These are phyloP conservation scores for Cystobasidium sp. DNA, from an alignment of 1,284 basidiomycete genomes.

Conservation along the genomic window DNA sequence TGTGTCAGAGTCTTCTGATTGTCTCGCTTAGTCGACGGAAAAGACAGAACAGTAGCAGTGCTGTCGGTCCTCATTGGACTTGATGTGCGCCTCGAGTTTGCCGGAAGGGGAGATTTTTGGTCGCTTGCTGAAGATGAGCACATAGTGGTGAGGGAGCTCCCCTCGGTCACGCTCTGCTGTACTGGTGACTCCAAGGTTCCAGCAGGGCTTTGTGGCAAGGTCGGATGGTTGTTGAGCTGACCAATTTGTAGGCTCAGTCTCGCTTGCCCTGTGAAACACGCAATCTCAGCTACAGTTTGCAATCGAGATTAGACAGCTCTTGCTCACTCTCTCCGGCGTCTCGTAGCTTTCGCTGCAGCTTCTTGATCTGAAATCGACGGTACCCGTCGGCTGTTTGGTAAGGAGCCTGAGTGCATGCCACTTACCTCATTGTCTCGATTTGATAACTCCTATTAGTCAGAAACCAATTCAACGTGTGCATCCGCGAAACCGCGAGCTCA, in stretches of 20 bases:
- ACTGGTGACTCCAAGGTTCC: too few relatives aligned
- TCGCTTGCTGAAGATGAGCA: too few relatives aligned
- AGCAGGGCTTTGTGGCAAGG: slow-evolving; percentile 1
- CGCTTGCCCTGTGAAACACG: slow-evolving; percentile 1
- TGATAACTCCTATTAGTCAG: slow-evolving; percentile 2
- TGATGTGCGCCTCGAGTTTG: too few relatives aligned
- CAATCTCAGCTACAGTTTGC: background rate
- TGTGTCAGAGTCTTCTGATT: background rate
- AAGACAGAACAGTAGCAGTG: too few relatives aligned
- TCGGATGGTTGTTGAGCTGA: slow-evolving; percentile 12
- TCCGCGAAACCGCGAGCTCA: background rate
- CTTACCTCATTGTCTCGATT: slow-evolving; percentile 15
- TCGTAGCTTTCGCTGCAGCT: slow-evolving; percentile 17
- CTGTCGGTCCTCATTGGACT: too few relatives aligned
- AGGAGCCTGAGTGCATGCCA: background rate
- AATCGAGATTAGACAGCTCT: background rate
- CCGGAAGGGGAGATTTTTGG: too few relatives aligned
- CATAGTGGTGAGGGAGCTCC: too few relatives aligned
- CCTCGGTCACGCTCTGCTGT: too few relatives aligned
- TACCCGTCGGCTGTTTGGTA: background rate
- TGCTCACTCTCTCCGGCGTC: slow-evolving; percentile 9
- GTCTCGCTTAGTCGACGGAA: too few relatives aligned
- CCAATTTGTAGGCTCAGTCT: slow-evolving; percentile 15
- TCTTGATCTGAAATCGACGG: slow-evolving; percentile 12
- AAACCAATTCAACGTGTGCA: background rate